Evolutionary conservation across 371 early-diverging fungal genomes (phyloP).

Genomic region (Actinomucor elegans): DNA sequence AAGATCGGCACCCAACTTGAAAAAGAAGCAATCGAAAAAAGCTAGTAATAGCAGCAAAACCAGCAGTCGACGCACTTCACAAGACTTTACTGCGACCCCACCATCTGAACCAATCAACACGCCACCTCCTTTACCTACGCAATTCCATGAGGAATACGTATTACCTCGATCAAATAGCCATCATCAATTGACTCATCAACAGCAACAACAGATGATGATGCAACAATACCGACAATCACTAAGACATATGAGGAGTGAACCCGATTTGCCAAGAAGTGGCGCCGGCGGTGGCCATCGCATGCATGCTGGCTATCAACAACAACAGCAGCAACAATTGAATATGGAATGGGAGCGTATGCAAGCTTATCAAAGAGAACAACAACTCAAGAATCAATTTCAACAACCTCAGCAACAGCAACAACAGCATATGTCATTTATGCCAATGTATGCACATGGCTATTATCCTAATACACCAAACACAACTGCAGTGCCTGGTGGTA

Average conservation of each 20-base stretch:
- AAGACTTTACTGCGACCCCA: conserved; percentile 12
- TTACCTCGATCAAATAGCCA: conserved; percentile 11
- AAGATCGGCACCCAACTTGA: conserved; percentile 32
- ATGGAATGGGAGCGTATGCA: conserved; percentile 47
- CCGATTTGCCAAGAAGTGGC: conserved; percentile 22
- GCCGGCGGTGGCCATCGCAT: neutral
- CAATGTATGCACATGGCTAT: conserved; percentile 22
- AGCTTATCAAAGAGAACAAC: conserved; percentile 37
- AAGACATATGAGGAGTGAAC: conserved; percentile 36
- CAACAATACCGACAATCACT: conserved; percentile 13
- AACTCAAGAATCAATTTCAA: conserved; percentile 28
- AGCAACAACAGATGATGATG: neutral
- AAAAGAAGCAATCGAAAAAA: conserved; percentile 33
- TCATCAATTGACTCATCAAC: conserved; percentile 7
- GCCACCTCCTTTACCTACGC: conserved; percentile 13
- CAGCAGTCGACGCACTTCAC: conserved; percentile 14
- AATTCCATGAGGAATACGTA: neutral
- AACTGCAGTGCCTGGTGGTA: neutral
- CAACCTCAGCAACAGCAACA: conserved; percentile 7
- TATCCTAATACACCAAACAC: no score
- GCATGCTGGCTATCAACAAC: conserved; percentile 18
- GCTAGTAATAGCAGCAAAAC: conserved; percentile 2
- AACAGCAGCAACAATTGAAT: conserved; percentile 30
- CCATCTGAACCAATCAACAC: conserved; percentile 1
- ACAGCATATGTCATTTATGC: conserved; percentile 5